Evolutionary conservation across 2,329 filamentous ascomycete genomes (phyloP).

Genomic region (Cadophora sp.): DNA sequence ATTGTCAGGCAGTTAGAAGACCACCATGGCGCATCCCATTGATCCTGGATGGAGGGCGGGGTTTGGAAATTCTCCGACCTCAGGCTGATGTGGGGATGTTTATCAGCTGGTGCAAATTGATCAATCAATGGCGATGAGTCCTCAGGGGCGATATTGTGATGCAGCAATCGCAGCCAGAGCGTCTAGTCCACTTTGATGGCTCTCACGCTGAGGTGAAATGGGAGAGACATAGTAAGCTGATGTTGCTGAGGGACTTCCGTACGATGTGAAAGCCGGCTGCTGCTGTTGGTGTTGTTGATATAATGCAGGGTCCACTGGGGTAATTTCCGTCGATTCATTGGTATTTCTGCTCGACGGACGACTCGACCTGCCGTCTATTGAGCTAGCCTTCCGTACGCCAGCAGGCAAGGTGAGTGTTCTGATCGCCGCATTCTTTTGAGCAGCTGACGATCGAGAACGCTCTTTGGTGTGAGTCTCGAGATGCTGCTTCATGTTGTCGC

Average conservation of each 20-base stretch:
- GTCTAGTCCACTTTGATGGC: conserved; percentile 22
- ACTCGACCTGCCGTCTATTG: conserved; percentile 38
- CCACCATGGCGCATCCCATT: background rate
- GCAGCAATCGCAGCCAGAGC: conserved; percentile 26
- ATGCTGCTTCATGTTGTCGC: conserved; percentile 90
- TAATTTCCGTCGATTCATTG: conserved; percentile 17
- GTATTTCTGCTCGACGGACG: conserved; percentile 45
- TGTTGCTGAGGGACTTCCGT: background rate
- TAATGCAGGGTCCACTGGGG: conserved; percentile 31
- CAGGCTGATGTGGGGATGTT: background rate
- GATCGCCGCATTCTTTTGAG: conserved; percentile 41
- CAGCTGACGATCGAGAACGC: conserved; percentile 37
- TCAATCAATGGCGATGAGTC: background rate
- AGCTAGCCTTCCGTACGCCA: conserved; percentile 43
- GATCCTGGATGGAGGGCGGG: background rate
- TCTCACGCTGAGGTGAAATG: background rate
- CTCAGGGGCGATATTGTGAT: conserved; percentile 19
- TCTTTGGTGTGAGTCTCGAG: conserved; percentile 77
- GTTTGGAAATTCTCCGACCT: background rate
- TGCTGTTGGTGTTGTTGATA: conserved; percentile 20
- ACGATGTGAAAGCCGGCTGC: conserved; percentile 1
- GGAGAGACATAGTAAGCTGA: conserved; percentile 7
- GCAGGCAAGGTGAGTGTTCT: conserved; percentile 36
- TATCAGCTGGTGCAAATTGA: background rate
- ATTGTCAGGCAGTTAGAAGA: background rate